Evolutionary conservation across 176 grass and related monocot species (phyloP), one percentile per base, ranked within the genome.

Genomic region (Pontederia crassipes): DNA sequence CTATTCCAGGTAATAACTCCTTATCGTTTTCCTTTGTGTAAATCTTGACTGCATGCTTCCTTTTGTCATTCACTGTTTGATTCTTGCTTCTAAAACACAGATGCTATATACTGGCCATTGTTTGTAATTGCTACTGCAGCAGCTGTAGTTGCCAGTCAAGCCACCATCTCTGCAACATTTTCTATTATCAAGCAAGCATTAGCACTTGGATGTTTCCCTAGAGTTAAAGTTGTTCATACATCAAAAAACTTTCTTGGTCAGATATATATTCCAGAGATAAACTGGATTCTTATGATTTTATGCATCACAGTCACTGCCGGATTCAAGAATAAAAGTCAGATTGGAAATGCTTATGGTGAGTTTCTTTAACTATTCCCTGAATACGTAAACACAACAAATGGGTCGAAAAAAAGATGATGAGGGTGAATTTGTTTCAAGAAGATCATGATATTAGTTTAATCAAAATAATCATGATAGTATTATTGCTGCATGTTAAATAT

Each of bases 191-290:
- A 89, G 61, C 90, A 95, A 77, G 81, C 86, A 49, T 74, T 83
- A 48, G 47, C 86, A 17, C 67, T 95, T 16, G 86, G 90, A 12
- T 95, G 90, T 71, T 95, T 95, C 65, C 90, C 90, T 12, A 73
- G 85, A 9, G 85, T 95, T 60, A 95, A 78, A 61, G 74, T 95
- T 52, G 71, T 89, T 17, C 90, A 89, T 63, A 95, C 90, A 26
- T 95, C 90, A 17, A 78, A 85, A 66, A 83, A 82, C 63, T 82
- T 83, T 60, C 69, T 85, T 17, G 90, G 90, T 10, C 90, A 95
- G 83, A 88, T 89, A 60, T 95, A 95, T 40, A 86, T 95, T 57
- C 90, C 90, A 55, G 90, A 95, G 45, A 86, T 95, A 45, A 95
- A 95, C 54, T 95, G 85, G 84, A 6, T 95, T 46, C 83, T 95